Conservation (phyloP, 208 protist species). For the Acanthamoeba rhysodes region DNA sequence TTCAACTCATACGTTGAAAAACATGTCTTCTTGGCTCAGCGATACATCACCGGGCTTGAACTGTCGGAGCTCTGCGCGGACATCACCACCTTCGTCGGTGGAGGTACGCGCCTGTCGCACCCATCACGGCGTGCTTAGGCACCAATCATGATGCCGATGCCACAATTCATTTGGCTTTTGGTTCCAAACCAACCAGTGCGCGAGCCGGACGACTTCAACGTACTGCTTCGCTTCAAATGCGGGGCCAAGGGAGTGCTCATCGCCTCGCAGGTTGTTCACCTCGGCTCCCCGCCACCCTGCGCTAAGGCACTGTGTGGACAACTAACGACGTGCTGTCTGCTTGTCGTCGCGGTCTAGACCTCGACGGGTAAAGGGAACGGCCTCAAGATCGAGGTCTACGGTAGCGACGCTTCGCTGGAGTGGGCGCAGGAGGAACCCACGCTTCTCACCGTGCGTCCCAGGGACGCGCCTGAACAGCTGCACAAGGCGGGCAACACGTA, state of each 20-base stretch:
- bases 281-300: not conserved
- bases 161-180: too few relatives aligned
- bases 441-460: slow-evolving; percentile 1
- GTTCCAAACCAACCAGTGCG: not conserved
- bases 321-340: not conserved
- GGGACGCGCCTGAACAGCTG: not conserved
- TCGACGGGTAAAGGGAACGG: slow-evolving; percentile 4
- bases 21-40: not conserved
- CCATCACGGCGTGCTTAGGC: too few relatives aligned
- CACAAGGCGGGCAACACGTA: not conserved
- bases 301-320: not conserved
- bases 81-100: slow-evolving; percentile 26
- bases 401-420: not conserved
- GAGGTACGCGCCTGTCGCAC: not conserved
- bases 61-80: slow-evolving; percentile 6
- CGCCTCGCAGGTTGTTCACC: not conserved
- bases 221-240: not conserved
- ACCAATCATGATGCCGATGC: too few relatives aligned
- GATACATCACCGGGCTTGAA: slow-evolving; percentile 30
- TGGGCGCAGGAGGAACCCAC: slow-evolving; percentile 42
- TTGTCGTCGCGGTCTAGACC: not conserved
- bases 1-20: too few relatives aligned
- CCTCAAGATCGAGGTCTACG: slow-evolving; percentile 1
- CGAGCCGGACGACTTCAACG: slow-evolving; percentile 14
- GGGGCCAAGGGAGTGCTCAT: slow-evolving; percentile 36